Conservation (phyloP, 2,329 filamentous ascomycete species). For the Paradendryphiella salina region DNA sequence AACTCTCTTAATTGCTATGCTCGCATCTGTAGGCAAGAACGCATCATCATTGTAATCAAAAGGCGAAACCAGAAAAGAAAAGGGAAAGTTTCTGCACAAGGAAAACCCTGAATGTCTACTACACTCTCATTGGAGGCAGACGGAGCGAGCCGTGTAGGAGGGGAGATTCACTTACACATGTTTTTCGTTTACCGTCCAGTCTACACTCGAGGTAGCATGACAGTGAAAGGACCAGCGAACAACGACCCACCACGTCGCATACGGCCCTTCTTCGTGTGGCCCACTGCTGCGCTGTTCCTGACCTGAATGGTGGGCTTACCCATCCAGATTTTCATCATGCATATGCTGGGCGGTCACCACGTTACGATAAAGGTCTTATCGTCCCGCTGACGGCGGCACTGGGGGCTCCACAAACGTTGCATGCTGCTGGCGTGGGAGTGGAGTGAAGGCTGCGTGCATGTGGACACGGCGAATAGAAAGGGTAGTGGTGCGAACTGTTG, state of each 20-base stretch:
- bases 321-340: conserved; percentile 26
- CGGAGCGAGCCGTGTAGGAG: background rate
- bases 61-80: background rate
- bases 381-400: conserved; percentile 21
- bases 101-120: background rate
- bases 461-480: conserved; percentile 10
- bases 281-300: conserved; percentile 8
- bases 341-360: conserved; percentile 20
- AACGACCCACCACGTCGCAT: conserved; percentile 26
- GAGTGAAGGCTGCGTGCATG: conserved; percentile 21
- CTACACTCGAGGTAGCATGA: background rate
- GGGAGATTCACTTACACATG: background rate
- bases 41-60: background rate
- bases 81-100: background rate
- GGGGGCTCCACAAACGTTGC: conserved; percentile 28
- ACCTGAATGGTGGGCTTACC: conserved; percentile 17
- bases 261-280: conserved; percentile 15
- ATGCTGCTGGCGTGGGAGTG: conserved; percentile 22
- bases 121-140: conserved; percentile 1
- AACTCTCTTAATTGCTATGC: background rate
- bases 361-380: conserved; percentile 32
- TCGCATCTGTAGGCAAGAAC: background rate
- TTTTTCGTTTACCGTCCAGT: conserved; percentile 3
- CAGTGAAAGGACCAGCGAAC: conserved; percentile 17
- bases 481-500: conserved; percentile 16